Conservation (phyloP, 768 basidiomycete genomes). For the Auricularia cornea region DNA sequence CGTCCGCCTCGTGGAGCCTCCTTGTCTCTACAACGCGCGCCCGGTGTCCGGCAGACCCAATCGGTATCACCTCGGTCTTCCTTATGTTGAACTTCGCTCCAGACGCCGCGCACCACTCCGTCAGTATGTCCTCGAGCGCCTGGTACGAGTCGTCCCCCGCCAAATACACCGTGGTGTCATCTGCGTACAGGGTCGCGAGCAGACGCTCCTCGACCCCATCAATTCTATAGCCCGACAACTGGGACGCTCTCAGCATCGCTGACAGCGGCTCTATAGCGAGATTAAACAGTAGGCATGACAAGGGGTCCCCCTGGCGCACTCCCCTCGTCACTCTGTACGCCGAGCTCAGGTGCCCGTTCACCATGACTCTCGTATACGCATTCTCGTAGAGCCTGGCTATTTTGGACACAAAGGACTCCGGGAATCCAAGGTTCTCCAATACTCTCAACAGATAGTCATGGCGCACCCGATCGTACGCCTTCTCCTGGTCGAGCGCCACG, state of each 20-base stretch:
- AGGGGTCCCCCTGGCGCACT: slow-evolving; percentile 30
- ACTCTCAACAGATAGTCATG: slow-evolving; percentile 12
- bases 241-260: slow-evolving; percentile 18
- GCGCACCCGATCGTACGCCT: slow-evolving; percentile 13
- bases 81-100: too few relatives aligned
- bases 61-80: too few relatives aligned
- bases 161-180: too few relatives aligned
- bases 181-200: slow-evolving; percentile 11
- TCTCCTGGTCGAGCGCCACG: slow-evolving; percentile 12
- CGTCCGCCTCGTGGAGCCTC: too few relatives aligned
- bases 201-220: slow-evolving; percentile 7
- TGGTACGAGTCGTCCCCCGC: too few relatives aligned
- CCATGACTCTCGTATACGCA: slow-evolving; percentile 21
- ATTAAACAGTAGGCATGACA: slow-evolving; percentile 33
- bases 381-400: slow-evolving; percentile 19
- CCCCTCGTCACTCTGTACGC: slow-evolving; percentile 23
- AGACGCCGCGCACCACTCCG: too few relatives aligned
- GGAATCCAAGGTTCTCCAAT: slow-evolving; percentile 3
- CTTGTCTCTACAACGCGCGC: too few relatives aligned
- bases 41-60: too few relatives aligned
- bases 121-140: too few relatives aligned
- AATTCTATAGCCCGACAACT: slow-evolving; percentile 14
- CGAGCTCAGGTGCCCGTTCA: slow-evolving; percentile 24
- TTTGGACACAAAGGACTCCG: slow-evolving; percentile 16
- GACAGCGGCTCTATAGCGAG: slow-evolving; percentile 35